Percentiles rank a stretch among this genome's conserved stretches.
phyloP scores from a whole-genome alignment of 2,329 filamentous ascomycete species.

The Fusarium anthophilum region DNA sequence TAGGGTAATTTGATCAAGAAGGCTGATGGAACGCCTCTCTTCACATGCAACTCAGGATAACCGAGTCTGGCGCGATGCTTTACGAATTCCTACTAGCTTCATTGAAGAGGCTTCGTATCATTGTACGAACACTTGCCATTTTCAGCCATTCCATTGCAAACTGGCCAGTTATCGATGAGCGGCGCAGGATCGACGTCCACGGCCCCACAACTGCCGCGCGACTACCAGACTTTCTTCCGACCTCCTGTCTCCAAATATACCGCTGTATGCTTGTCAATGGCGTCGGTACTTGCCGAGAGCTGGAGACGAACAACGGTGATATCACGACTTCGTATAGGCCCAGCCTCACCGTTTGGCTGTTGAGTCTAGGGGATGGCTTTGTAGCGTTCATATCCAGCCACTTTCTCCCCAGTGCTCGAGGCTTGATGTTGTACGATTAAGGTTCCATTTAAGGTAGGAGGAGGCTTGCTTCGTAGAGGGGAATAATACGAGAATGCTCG shows the following conservation, averaged over 20 bases:
- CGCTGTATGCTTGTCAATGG: not conserved
- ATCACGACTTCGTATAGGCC: not conserved
- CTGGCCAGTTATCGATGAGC: conserved; percentile 16
- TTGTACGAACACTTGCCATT: conserved; percentile 1
- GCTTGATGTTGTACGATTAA: not conserved
- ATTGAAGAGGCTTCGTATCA: not conserved
- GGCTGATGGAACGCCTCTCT: not conserved
- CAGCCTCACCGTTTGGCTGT: not conserved
- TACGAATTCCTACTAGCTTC: not conserved
- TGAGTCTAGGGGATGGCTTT: not conserved
- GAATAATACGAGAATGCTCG: not conserved
- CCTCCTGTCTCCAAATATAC: not conserved
- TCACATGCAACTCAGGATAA: not conserved
- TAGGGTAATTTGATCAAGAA: not conserved
- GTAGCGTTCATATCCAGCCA: not conserved
- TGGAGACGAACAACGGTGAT: not conserved
- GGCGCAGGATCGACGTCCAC: conserved; percentile 9
- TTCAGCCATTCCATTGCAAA: not conserved
- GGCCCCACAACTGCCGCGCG: conserved; percentile 14
- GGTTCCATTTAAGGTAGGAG: not conserved
- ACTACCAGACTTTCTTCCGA: not conserved
- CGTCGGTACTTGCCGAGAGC: not conserved
- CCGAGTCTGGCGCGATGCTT: not conserved
- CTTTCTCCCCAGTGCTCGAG: not conserved
- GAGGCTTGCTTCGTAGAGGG: not conserved